A percentile compares a stretch with the other conserved stretches of the same genome.
Evolutionary conservation across 106 monocot species (phyloP).

Genomic region (Allium fistulosum): DNA sequence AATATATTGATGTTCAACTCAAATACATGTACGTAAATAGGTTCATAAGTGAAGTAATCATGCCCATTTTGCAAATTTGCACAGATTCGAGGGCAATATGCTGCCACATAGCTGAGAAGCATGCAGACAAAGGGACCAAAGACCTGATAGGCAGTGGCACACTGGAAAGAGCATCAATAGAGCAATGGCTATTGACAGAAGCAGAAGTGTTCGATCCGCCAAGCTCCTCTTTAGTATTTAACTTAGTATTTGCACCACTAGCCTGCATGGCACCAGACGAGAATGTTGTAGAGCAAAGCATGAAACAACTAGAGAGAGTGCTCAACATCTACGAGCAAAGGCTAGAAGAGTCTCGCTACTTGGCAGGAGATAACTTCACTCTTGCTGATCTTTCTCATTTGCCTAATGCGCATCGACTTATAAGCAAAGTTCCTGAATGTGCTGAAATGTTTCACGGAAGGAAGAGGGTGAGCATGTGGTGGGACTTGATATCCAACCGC

Average conservation of each 20-base stretch:
- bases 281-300: constrained; percentile 5
- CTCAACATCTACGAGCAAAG: constrained; percentile 35
- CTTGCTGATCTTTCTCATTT: constrained; percentile 50
- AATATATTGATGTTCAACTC: too few species aligned
- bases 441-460: constrained; percentile 17
- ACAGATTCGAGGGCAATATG: constrained; percentile 32
- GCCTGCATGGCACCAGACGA: constrained; percentile 8
- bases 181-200: constrained; percentile 42
- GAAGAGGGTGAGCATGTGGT: constrained; percentile 41
- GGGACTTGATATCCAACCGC: constrained; percentile 28
- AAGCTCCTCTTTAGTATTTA: constrained; percentile 23
- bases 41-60: background rate
- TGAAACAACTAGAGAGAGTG: constrained; percentile 15
- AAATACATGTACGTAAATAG: too few species aligned
- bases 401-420: constrained; percentile 24
- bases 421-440: constrained; percentile 4
- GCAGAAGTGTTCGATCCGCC: constrained; percentile 21
- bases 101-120: constrained; percentile 20
- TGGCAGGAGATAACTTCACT: constrained; percentile 39
- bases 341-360: constrained; percentile 20
- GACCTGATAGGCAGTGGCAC: constrained; percentile 8
- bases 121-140: constrained; percentile 7
- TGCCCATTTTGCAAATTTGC: background rate
- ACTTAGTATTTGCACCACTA: constrained; percentile 18
- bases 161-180: constrained; percentile 31